Conservation (phyloP, 2,329 filamentous ascomycete genomes). For the Paraphoma sp. region DNA sequence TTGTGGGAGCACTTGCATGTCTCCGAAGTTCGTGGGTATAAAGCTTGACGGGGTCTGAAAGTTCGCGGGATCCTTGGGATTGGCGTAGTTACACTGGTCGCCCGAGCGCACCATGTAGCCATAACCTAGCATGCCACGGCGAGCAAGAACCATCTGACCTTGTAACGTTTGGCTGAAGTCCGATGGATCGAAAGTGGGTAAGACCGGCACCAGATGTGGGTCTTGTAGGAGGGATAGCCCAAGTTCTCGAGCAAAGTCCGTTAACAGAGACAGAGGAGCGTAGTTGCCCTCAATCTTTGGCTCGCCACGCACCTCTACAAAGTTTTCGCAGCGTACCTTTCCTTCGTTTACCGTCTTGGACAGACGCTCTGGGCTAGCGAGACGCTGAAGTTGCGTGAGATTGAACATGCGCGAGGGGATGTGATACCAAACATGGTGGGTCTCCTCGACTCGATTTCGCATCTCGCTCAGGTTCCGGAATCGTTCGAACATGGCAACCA, state of each 20-base stretch:
- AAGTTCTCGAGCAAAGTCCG: slow-evolving; percentile 7
- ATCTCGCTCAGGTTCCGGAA: background rate
- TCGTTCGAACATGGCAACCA: slow-evolving; percentile 6
- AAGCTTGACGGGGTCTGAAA: slow-evolving; percentile 8
- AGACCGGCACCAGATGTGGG: background rate
- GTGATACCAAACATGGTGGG: slow-evolving; percentile 14
- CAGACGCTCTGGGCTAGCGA: slow-evolving; percentile 6
- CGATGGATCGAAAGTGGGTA: slow-evolving; percentile 12
- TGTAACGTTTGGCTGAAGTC: slow-evolving; percentile 23
- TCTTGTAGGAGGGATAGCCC: background rate
- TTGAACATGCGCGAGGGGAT: slow-evolving; percentile 27
- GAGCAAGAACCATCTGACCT: slow-evolving; percentile 17
- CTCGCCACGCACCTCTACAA: slow-evolving; percentile 25
- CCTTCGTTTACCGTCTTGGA: slow-evolving; percentile 4
- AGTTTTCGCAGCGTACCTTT: slow-evolving; percentile 16
- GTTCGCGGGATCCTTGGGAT: background rate
- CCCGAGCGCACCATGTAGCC: slow-evolving; percentile 18
- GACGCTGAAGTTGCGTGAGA: slow-evolving; percentile 20
- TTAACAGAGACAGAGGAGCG: slow-evolving; percentile 14
- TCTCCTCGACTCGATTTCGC: slow-evolving; percentile 5
- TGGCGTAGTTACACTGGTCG: slow-evolving; percentile 13
- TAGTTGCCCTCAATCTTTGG: slow-evolving; percentile 21
- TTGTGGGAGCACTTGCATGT: slow-evolving; percentile 19
- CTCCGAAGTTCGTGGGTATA: slow-evolving; percentile 20
- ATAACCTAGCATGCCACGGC: slow-evolving; percentile 15